Conservation (phyloP, 768 basidiomycete species). For the Panellus pusillus region DNA sequence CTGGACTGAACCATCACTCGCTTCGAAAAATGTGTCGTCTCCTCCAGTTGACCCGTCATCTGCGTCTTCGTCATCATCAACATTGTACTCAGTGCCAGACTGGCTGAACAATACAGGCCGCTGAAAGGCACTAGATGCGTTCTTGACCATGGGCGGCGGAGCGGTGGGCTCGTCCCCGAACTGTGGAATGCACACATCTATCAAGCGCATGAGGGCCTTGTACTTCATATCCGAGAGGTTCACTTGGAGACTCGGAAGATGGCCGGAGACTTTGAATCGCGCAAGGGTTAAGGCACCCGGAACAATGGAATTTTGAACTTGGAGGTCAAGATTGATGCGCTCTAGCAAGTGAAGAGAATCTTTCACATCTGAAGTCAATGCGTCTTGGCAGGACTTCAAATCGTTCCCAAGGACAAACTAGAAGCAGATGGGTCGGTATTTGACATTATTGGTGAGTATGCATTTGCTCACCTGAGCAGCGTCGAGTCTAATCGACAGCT, state of each 20-base stretch:
- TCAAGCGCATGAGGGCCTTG: conserved; percentile 86
- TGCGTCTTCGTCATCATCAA: conserved; percentile 50
- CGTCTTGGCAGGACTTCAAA: conserved; percentile 77
- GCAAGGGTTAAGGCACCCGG: conserved; percentile 79
- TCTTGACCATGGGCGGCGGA: conserved; percentile 23
- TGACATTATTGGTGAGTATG: neutral
- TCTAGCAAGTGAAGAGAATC: conserved; percentile 86
- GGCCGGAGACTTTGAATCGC: conserved; percentile 88
- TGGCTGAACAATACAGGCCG: conserved; percentile 58
- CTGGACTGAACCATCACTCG: conserved; percentile 57
- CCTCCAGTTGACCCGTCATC: conserved; percentile 38
- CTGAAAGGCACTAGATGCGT: conserved; percentile 42
- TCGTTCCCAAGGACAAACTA: conserved; percentile 90
- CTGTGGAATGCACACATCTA: conserved; percentile 88
- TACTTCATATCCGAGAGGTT: conserved; percentile 92
- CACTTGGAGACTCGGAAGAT: conserved; percentile 81
- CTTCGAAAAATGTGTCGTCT: conserved; percentile 72
- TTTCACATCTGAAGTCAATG: conserved; percentile 57
- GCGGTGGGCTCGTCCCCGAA: conserved; percentile 52
- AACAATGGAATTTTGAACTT: conserved; percentile 91
- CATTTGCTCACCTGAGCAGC: conserved; percentile 77
- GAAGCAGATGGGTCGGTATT: conserved; percentile 38
- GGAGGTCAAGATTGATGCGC: conserved; percentile 85
- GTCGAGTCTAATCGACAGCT: conserved; percentile 75
- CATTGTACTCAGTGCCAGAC: conserved; percentile 62